These are phyloP conservation scores for Backusella liffmaniae DNA, from an alignment of 192 early-diverging fungal genomes.

Conservation along the genomic window DNA sequence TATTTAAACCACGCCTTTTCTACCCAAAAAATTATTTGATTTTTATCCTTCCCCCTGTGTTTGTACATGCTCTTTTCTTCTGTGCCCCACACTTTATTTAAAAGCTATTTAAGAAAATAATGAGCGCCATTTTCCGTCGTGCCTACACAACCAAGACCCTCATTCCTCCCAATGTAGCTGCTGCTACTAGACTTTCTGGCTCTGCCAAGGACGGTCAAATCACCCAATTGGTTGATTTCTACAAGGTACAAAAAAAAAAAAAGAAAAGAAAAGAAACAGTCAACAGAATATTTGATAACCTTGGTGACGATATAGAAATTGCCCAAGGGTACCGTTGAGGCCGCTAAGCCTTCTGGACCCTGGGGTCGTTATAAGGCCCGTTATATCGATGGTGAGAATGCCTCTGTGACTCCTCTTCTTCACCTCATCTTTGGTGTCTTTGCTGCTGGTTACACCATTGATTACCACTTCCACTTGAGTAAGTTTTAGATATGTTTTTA, in stretches of 20 bases:
- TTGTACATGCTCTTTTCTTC: not conserved
- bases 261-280: too few relatives aligned
- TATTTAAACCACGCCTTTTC: not conserved
- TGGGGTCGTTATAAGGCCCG: slow-evolving; percentile 63
- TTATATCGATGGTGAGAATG: slow-evolving; percentile 73
- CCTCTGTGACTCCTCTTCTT: slow-evolving; percentile 60
- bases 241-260: slow-evolving; percentile 42
- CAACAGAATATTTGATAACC: too few relatives aligned
- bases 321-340: slow-evolving; percentile 64
- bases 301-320: slow-evolving; percentile 38
- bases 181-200: slow-evolving; percentile 59
- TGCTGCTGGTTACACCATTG: slow-evolving; percentile 64
- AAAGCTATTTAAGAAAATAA: not conserved
- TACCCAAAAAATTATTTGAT: not conserved
- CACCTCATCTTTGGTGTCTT: slow-evolving; percentile 63
- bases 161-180: slow-evolving; percentile 73
- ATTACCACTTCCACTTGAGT: slow-evolving; percentile 80
- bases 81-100: slow-evolving; percentile 2
- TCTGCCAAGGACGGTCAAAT: slow-evolving; percentile 56
- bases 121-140: slow-evolving; percentile 42
- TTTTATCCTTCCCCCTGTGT: not conserved
- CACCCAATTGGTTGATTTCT: slow-evolving; percentile 65
- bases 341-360: slow-evolving; percentile 53
- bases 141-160: slow-evolving; percentile 52
- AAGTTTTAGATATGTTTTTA: slow-evolving; percentile 23